These are phyloP conservation scores for Phytopythium sindhum DNA, from an alignment of 352 stramenopile genomes.

Conservation along the genomic window DNA sequence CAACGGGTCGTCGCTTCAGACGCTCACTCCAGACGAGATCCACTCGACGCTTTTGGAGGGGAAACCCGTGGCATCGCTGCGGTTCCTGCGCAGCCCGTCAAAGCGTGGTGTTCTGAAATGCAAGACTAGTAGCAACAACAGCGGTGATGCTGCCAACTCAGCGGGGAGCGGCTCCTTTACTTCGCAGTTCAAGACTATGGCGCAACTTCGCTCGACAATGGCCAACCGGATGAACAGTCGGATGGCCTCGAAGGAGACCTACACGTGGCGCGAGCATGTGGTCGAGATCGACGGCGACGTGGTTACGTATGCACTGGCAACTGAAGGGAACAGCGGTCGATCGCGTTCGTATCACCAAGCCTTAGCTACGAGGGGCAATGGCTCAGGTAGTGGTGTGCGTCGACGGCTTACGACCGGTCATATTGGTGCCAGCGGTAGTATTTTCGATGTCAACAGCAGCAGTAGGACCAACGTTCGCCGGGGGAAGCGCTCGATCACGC, in stretches of 20 bases:
- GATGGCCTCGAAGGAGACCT: neutral
- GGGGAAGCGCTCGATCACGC: slow-evolving; percentile 36
- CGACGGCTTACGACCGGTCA: neutral
- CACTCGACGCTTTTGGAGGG: slow-evolving; percentile 35
- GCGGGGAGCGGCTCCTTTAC: neutral
- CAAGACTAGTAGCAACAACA: slow-evolving; percentile 15
- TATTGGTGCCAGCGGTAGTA: neutral
- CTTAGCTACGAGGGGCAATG: slow-evolving; percentile 15
- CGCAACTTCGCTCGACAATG: slow-evolving; percentile 14
- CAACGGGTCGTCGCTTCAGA: slow-evolving; percentile 63
- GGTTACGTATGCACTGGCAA: slow-evolving; percentile 37
- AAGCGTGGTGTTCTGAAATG: slow-evolving; percentile 47
- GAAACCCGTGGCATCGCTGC: slow-evolving; percentile 16
- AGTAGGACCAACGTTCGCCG: slow-evolving; percentile 10
- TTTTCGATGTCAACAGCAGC: slow-evolving; percentile 8
- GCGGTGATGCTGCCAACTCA: neutral
- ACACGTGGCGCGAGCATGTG: slow-evolving; percentile 55
- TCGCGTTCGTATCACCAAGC: slow-evolving; percentile 6
- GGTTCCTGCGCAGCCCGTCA: slow-evolving; percentile 45
- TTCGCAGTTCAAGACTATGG: slow-evolving; percentile 59
- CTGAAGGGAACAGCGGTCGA: neutral
- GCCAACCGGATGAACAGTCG: slow-evolving; percentile 1
- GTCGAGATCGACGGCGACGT: slow-evolving; percentile 64
- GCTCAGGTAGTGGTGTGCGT: slow-evolving; percentile 4
- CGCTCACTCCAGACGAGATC: slow-evolving; percentile 41